A percentile compares a stretch with the other conserved stretches of the same genome.
Conservation (phyloP, 169 alveolate species). For the Plasmodium berghei region DNA sequence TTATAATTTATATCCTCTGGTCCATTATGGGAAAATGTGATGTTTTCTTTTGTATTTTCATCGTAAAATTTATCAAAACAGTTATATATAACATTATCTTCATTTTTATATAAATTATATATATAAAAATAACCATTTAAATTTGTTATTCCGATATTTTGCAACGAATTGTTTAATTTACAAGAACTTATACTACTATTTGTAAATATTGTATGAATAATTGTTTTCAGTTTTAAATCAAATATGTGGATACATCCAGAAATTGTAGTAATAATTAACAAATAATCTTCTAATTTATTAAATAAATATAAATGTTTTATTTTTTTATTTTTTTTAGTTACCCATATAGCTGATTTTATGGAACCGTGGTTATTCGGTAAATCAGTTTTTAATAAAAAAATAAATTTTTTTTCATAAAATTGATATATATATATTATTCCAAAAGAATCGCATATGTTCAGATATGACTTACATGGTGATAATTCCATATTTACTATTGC, state of each 20-base stretch:
- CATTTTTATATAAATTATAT: slow-evolving; percentile 33
- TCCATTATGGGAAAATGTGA: not conserved
- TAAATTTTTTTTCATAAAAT: slow-evolving; percentile 7
- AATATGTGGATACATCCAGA: slow-evolving; percentile 38
- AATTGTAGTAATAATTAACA: slow-evolving; percentile 15
- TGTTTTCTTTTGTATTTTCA: not conserved
- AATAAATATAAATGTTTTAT: slow-evolving; percentile 6
- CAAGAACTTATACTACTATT: slow-evolving; percentile 45
- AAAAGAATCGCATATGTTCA: slow-evolving; percentile 49
- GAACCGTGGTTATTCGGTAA: not conserved
- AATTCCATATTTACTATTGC: slow-evolving; percentile 2
- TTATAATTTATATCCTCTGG: not conserved
- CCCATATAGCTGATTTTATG: slow-evolving; percentile 37
- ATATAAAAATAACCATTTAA: slow-evolving; percentile 54
- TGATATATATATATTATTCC: slow-evolving; percentile 37
- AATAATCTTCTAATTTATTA: slow-evolving; percentile 22
- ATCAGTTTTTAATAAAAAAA: slow-evolving; percentile 16
- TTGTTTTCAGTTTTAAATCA: slow-evolving; percentile 14
- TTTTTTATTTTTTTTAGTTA: slow-evolving; percentile 42
- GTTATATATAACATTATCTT: slow-evolving; percentile 15
- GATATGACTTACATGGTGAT: slow-evolving; percentile 49
- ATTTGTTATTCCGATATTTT: slow-evolving; percentile 31
- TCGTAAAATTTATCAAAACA: slow-evolving; percentile 51
- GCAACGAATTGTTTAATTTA: slow-evolving; percentile 28
- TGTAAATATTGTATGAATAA: slow-evolving; percentile 5